These are phyloP conservation scores for Penium margaritaceum DNA, from an alignment of 139 green algal genomes.

Conservation along the genomic window DNA sequence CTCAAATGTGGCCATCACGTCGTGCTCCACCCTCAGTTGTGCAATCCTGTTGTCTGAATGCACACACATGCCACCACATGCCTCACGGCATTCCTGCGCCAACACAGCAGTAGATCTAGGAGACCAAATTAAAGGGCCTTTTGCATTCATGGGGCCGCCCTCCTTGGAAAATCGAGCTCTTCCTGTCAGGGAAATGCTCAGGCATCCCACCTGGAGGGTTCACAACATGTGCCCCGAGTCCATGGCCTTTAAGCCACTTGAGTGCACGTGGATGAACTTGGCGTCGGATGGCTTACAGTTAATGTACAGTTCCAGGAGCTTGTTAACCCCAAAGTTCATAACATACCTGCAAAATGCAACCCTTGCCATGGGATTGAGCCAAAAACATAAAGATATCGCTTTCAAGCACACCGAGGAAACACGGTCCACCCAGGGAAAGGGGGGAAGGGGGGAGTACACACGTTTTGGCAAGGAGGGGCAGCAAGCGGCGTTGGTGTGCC, in stretches of 20 bases:
- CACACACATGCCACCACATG: constrained; percentile 58
- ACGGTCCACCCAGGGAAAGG: background rate
- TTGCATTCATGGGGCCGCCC: no score
- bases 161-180: no score
- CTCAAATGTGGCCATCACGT: constrained; percentile 84
- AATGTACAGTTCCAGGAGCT: constrained; percentile 56
- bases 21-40: constrained; percentile 73
- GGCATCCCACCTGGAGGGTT: no score
- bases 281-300: constrained; percentile 6
- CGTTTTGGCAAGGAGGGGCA: constrained; percentile 63
- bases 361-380: no score
- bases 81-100: constrained; percentile 70
- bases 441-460: background rate
- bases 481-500: constrained; percentile 75
- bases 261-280: constrained; percentile 75
- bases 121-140: no score
- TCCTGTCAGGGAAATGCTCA: no score
- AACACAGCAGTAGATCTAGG: no score
- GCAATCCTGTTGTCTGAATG: constrained; percentile 76
- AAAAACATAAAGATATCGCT: background rate
- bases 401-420: background rate
- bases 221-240: constrained; percentile 69
- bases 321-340: constrained; percentile 40
- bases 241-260: constrained; percentile 72
- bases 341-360: background rate